A percentile compares a stretch with the other conserved stretches of the same genome.
Conservation (phyloP, 768 basidiomycete genomes). For the Tubosaeta sp. region DNA sequence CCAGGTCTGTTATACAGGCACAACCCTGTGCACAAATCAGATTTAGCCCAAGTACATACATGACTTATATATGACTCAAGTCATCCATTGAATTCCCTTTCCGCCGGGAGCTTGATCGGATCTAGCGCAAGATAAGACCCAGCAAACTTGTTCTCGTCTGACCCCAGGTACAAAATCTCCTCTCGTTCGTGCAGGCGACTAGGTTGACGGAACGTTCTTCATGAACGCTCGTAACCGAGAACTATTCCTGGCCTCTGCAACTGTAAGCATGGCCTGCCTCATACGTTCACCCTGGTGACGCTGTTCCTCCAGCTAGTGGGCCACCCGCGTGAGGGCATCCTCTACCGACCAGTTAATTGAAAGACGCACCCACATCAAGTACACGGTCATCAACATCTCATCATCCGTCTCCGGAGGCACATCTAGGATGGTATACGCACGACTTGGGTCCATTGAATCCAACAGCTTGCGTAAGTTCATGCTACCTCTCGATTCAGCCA, state of each 20-base stretch:
- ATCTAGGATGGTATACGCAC: constrained; percentile 70
- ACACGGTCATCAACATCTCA: constrained; percentile 71
- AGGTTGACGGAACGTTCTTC: too few relatives aligned
- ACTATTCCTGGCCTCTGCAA: constrained; percentile 74
- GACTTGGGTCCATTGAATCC: constrained; percentile 68
- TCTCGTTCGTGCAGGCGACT: too few relatives aligned
- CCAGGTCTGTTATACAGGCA: too few relatives aligned
- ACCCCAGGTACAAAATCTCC: too few relatives aligned
- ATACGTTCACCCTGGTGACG: constrained; percentile 64
- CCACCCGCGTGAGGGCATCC: constrained; percentile 6
- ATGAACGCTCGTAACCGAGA: constrained; percentile 63
- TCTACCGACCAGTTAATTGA: not conserved
- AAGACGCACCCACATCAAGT: constrained; percentile 57
- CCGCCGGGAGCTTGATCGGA: too few relatives aligned
- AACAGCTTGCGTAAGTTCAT: constrained; percentile 44
- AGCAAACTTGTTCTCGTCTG: too few relatives aligned
- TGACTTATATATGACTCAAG: too few relatives aligned
- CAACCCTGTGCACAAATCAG: too few relatives aligned
- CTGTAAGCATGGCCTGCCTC: constrained; percentile 66
- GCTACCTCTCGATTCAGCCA: constrained; percentile 63
- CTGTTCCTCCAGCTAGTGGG: constrained; percentile 61
- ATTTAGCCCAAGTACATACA: too few relatives aligned
- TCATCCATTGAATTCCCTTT: too few relatives aligned
- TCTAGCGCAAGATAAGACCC: too few relatives aligned
- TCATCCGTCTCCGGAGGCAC: constrained; percentile 71